A percentile compares a stretch with the other conserved stretches of the same genome.
Evolutionary conservation across 352 stramenopile species (phyloP).

Genomic region (Paralagenidium karlingii): DNA sequence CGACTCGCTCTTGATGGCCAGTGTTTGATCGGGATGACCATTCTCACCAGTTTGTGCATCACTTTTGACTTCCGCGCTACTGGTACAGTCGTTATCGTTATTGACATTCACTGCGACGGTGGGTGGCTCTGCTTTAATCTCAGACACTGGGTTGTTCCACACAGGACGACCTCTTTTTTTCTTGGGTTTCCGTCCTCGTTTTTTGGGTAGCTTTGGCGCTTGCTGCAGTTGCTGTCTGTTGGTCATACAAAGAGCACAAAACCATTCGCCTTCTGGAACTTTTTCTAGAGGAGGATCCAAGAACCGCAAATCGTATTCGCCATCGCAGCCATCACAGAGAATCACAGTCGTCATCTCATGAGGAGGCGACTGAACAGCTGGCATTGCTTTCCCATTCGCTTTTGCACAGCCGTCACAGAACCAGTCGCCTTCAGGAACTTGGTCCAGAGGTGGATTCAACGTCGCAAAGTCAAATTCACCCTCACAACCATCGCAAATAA

Average conservation of each 20-base stretch:
- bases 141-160: not conserved
- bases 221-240: not conserved
- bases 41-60: no score
- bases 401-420: no score
- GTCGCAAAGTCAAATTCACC: constrained; percentile 34
- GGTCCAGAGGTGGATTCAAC: constrained; percentile 21
- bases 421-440: constrained; percentile 34
- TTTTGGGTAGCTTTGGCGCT: not conserved
- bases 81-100: no score
- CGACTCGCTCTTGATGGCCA: no score
- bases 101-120: no score
- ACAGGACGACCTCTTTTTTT: not conserved
- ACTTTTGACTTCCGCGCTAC: no score
- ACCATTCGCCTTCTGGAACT: constrained; percentile 34
- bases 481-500: constrained; percentile 64
- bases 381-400: no score
- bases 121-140: no score
- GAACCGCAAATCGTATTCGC: constrained; percentile 33
- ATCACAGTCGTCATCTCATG: constrained; percentile 20
- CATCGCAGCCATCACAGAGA: constrained; percentile 59
- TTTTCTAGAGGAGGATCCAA: constrained; percentile 22
- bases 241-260: constrained; percentile 12
- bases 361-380: not conserved
- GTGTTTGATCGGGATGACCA: no score
- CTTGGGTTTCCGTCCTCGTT: not conserved